A percentile compares a stretch with the other conserved stretches of the same genome.
Evolutionary conservation across 1,139 yeast species (phyloP).

Genomic region (Arxiozyma bovina): DNA sequence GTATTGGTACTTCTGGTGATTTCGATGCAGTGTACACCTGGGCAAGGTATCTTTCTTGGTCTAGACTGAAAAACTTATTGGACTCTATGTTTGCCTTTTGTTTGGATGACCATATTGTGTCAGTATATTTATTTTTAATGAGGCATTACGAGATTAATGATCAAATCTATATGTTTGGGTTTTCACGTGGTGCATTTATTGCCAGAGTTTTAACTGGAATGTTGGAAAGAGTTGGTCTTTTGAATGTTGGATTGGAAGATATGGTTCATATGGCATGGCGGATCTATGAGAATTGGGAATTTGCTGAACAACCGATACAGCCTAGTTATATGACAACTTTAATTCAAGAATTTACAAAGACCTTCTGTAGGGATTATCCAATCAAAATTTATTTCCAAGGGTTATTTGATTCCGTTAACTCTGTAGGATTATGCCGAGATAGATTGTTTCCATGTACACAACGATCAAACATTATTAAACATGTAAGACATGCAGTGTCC

Average conservation of each 20-base stretch:
- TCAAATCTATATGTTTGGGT: slow-evolving; percentile 49
- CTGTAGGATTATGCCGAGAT: slow-evolving; percentile 52
- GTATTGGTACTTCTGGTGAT: slow-evolving; percentile 46
- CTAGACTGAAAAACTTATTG: slow-evolving; percentile 25
- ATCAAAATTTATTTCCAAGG: slow-evolving; percentile 51
- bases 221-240: slow-evolving; percentile 52
- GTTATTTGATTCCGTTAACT: slow-evolving; percentile 57
- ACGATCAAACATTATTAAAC: slow-evolving; percentile 42
- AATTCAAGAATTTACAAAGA: slow-evolving; percentile 43
- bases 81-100: slow-evolving; percentile 49
- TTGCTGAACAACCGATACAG: slow-evolving; percentile 46
- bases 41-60: slow-evolving; percentile 16
- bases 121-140: slow-evolving; percentile 48
- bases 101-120: slow-evolving; percentile 45
- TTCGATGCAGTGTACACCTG: slow-evolving; percentile 32
- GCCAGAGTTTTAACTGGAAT: slow-evolving; percentile 56
- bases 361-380: slow-evolving; percentile 38
- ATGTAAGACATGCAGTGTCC: slow-evolving; percentile 57
- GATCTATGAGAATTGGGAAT: slow-evolving; percentile 53
- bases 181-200: slow-evolving; percentile 57
- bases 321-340: slow-evolving; percentile 36
- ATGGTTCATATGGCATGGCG: slow-evolving; percentile 54
- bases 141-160: slow-evolving; percentile 42
- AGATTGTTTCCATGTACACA: slow-evolving; percentile 50
- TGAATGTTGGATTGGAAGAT: slow-evolving; percentile 45